Conservation (phyloP, 331 rosid genomes). For the Rhamnella rubrinervis region DNA sequence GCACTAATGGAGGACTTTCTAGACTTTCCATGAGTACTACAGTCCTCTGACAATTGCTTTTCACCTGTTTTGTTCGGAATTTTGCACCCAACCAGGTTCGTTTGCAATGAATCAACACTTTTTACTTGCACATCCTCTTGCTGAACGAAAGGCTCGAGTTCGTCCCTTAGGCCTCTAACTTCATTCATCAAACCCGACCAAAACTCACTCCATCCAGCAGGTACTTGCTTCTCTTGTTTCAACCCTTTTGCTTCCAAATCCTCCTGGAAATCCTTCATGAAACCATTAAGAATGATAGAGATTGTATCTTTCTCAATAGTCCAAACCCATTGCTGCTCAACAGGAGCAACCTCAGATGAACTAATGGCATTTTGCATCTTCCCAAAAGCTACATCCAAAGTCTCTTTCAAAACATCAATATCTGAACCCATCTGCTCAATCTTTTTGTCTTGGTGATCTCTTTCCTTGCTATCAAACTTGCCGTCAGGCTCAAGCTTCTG, state of each 20-base stretch:
- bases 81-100: conserved; percentile 11
- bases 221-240: conserved; percentile 36
- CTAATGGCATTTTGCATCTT: conserved; percentile 70
- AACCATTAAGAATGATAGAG: conserved; percentile 46
- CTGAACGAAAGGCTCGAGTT: conserved; percentile 35
- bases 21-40: conserved; percentile 6
- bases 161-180: conserved; percentile 38
- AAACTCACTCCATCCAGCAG: conserved; percentile 28
- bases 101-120: conserved; percentile 31
- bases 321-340: conserved; percentile 70
- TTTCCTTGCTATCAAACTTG: conserved; percentile 20
- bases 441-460: conserved; percentile 25
- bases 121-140: conserved; percentile 30
- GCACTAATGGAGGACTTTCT: conserved; percentile 4
- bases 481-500: conserved; percentile 51
- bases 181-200: conserved; percentile 64
- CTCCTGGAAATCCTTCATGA: conserved; percentile 48
- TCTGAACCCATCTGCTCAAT: conserved; percentile 84
- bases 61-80: conserved; percentile 9
- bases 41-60: conserved; percentile 31
- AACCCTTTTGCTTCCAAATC: conserved; percentile 1
- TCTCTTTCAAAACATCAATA: conserved; percentile 66
- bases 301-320: conserved; percentile 53
- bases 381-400: conserved; percentile 74
- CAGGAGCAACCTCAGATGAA: conserved; percentile 56